These are phyloP conservation scores for Aspergillus viridinutans DNA, from an alignment of 2,329 filamentous ascomycete genomes.

Conservation along the genomic window DNA sequence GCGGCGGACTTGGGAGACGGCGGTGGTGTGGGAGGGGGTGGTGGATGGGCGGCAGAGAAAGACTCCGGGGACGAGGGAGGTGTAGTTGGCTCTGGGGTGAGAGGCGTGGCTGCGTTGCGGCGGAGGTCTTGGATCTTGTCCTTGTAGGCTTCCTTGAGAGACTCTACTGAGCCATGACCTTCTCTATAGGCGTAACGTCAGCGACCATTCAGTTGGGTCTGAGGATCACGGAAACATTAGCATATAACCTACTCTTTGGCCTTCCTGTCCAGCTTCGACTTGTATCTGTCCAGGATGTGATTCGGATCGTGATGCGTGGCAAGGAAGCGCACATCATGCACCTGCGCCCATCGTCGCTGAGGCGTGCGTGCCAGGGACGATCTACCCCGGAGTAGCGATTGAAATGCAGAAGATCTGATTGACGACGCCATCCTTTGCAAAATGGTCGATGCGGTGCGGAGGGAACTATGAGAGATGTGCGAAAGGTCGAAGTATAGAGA, in stretches of 20 bases:
- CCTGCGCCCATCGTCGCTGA: slow-evolving; percentile 84
- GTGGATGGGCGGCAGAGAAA: slow-evolving; percentile 12
- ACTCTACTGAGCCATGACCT: slow-evolving; percentile 56
- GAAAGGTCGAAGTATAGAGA: neutral
- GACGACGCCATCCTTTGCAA: slow-evolving; percentile 44
- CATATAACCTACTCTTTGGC: slow-evolving; percentile 56
- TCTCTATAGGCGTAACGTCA: slow-evolving; percentile 57
- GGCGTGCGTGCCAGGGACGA: slow-evolving; percentile 26
- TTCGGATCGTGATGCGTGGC: slow-evolving; percentile 66
- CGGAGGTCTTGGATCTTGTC: slow-evolving; percentile 74
- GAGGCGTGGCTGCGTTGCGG: slow-evolving; percentile 58
- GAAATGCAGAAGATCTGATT: slow-evolving; percentile 47
- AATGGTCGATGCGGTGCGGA: neutral
- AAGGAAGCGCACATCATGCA: slow-evolving; percentile 87
- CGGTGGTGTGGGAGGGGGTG: slow-evolving; percentile 32
- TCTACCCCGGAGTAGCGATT: slow-evolving; percentile 39
- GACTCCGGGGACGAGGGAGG: slow-evolving; percentile 35
- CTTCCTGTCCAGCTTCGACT: slow-evolving; percentile 76
- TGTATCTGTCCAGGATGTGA: slow-evolving; percentile 77
- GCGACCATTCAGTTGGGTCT: slow-evolving; percentile 15
- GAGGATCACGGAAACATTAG: neutral
- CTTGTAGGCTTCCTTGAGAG: slow-evolving; percentile 74
- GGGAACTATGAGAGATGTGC: neutral
- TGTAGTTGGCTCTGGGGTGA: slow-evolving; percentile 43
- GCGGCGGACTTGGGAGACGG: slow-evolving; percentile 31